Conservation (phyloP, 768 basidiomycete species). For the Thelephora ganbajun region DNA sequence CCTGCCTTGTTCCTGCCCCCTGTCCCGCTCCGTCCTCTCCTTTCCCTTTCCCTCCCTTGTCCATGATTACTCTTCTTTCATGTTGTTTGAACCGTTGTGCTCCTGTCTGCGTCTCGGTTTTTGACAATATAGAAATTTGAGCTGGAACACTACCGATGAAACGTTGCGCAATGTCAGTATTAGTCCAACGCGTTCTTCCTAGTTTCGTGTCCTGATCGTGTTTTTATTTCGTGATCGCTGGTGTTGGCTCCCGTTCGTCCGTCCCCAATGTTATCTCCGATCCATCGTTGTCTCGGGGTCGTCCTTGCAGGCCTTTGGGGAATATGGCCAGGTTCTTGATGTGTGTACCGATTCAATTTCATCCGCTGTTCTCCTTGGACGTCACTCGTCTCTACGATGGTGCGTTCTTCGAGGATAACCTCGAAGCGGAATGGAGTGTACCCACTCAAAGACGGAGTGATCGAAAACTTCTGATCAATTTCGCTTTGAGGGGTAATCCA, state of each 20-base stretch:
- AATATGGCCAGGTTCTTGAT: conserved; percentile 77
- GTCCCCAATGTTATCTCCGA: conserved; percentile 19
- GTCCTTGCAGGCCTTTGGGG: conserved; percentile 61
- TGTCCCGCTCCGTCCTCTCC: conserved; percentile 33
- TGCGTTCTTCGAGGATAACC: background rate
- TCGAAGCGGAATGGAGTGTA: no score
- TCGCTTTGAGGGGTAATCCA: no score
- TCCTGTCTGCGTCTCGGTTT: conserved; percentile 14
- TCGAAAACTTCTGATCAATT: no score
- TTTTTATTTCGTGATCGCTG: conserved; percentile 30
- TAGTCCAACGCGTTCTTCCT: conserved; percentile 20
- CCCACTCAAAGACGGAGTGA: no score
- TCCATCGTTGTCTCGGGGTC: conserved; percentile 7
- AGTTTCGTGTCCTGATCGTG: conserved; percentile 12
- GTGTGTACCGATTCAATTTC: conserved; percentile 44
- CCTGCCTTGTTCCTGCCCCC: conserved; percentile 29
- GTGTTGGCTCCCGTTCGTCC: conserved; percentile 17
- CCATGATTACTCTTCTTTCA: conserved; percentile 2
- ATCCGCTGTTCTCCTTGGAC: conserved; percentile 14
- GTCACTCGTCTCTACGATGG: background rate
- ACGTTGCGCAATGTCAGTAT: conserved; percentile 77
- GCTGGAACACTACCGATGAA: conserved; percentile 95
- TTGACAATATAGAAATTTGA: conserved; percentile 72
- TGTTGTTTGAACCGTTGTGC: conserved; percentile 20
- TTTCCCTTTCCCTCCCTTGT: conserved; percentile 19